Conservation (phyloP, 2,329 filamentous ascomycete genomes). For the Hortaea werneckii region DNA sequence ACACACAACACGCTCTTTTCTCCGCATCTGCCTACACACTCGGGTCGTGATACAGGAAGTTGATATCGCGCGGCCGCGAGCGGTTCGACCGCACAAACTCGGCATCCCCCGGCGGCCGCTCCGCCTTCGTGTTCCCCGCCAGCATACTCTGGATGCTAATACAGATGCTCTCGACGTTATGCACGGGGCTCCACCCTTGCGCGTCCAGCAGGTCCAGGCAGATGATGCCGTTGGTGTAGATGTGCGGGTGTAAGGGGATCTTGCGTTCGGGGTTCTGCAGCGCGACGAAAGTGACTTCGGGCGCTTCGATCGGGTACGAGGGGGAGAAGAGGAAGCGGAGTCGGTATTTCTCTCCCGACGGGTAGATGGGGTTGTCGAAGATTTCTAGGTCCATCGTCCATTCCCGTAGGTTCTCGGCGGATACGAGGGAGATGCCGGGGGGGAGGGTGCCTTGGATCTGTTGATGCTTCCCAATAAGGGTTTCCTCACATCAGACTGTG, state of each 20-base stretch:
- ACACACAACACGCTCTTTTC: too few relatives aligned
- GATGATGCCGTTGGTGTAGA: constrained; percentile 98
- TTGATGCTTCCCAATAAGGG: not conserved
- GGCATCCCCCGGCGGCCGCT: constrained; percentile 75
- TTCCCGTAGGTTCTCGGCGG: constrained; percentile 72
- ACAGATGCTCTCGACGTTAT: constrained; percentile 93
- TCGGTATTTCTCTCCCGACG: constrained; percentile 61
- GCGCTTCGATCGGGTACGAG: constrained; percentile 88
- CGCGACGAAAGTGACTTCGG: constrained; percentile 77
- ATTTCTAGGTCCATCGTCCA: constrained; percentile 91
- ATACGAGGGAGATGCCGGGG: constrained; percentile 66
- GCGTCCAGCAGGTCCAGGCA: constrained; percentile 84
- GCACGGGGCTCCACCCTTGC: constrained; percentile 90
- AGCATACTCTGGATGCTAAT: constrained; percentile 98
- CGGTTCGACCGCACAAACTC: constrained; percentile 78
- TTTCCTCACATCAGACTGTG: too few relatives aligned
- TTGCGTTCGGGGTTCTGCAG: constrained; percentile 33
- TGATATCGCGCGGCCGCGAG: constrained; percentile 74
- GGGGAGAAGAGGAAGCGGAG: constrained; percentile 78
- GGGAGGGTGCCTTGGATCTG: constrained; percentile 49
- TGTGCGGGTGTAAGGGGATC: constrained; percentile 92
- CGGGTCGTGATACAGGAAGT: constrained; percentile 90
- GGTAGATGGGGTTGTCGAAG: constrained; percentile 86
- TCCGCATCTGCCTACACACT: constrained; percentile 38
- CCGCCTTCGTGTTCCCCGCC: constrained; percentile 85